Base-by-base conservation (phyloP, 2,329 filamentous ascomycete genomes). In the Diplodia sapinea region DNA sequence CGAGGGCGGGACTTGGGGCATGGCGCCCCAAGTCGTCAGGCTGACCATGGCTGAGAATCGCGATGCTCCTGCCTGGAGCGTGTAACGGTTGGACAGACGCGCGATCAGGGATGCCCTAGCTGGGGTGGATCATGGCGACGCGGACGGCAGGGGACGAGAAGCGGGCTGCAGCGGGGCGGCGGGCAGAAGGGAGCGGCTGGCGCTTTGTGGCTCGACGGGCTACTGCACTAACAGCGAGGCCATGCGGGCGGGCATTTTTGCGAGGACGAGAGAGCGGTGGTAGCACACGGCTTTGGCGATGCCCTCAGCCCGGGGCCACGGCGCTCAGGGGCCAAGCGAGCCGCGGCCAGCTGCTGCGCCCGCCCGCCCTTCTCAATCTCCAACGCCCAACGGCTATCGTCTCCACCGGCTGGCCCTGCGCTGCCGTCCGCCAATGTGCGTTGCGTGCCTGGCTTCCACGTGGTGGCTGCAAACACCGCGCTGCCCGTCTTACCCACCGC, bases 1-100 rank as follows among this genome's bases (percentile, higher is more conserved):
- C 69, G 92, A 96, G 13, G 88, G 88, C 70, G 91, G 66, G 11
- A 52, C 29, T 50, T 63, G 56, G 29, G 66, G 49, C 66, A 67
- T 67, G 13, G 56, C 50, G 43, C 51, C 66, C 66, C 66, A 67
- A 47, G 66, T 67, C 38, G 51, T 52, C 29, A 67, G 40, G 50
- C 57, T 67, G 57, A 54, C 50, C 56, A 66, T 66, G 64, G 52
- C 43, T 23, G 49, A 43, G 47, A 33, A 33, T 38, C n/a, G 33
- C 47, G 62, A 47, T 8, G 61, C 54, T 33, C 31, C 31, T 33
- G 23, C 29, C 36, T n/a, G 64, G 36, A 36, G 23, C 38, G 65
- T 66, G 64, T 66, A 50, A 66, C 64, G 38, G 52, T 57, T 67
- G 59, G 43, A 61, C 52, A 49, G 20, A 51, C 43, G 54, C 65